Conservation (phyloP, 106 monocot genomes). For the Allium sativum region DNA sequence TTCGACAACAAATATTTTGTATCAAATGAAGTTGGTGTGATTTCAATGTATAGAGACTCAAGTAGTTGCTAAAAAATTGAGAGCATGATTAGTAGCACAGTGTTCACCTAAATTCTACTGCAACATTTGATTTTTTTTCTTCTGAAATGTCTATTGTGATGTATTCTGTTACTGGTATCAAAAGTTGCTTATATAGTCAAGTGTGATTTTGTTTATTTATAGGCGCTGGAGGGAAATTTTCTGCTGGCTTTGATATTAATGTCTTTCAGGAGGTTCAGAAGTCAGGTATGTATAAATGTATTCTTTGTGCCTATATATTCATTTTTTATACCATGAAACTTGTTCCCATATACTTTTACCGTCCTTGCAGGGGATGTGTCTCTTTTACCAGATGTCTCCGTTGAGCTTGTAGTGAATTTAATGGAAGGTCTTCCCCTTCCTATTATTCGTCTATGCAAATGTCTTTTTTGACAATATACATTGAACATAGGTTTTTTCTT, state of each 20-base stretch:
- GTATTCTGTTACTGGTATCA: neutral
- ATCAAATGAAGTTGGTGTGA: too few relatives aligned
- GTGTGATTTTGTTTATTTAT: neutral
- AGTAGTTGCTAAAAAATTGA: too few relatives aligned
- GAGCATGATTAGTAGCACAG: too few relatives aligned
- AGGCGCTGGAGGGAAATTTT: constrained; percentile 77
- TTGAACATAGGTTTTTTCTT: neutral
- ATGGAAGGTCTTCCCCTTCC: constrained; percentile 56
- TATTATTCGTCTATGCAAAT: neutral
- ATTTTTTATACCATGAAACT: neutral
- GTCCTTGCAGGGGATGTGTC: constrained; percentile 51
- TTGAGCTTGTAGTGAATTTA: constrained; percentile 64
- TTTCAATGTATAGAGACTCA: too few relatives aligned
- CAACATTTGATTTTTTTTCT: too few relatives aligned
- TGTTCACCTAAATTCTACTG: too few relatives aligned
- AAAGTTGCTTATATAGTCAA: neutral
- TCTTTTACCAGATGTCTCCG: constrained; percentile 67
- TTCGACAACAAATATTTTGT: too few relatives aligned
- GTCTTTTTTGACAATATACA: neutral
- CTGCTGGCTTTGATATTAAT: constrained; percentile 93
- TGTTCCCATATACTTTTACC: constrained; percentile 7
- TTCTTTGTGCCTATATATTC: neutral
- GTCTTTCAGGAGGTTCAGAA: constrained; percentile 64
- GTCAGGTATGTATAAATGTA: constrained; percentile 39
- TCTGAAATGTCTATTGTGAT: too few relatives aligned